A percentile compares a stretch with the other conserved stretches of the same genome.
These are phyloP conservation scores for Blastobotrys capitulatus DNA, from an alignment of 1,139 yeast genomes.

Conservation along the genomic window DNA sequence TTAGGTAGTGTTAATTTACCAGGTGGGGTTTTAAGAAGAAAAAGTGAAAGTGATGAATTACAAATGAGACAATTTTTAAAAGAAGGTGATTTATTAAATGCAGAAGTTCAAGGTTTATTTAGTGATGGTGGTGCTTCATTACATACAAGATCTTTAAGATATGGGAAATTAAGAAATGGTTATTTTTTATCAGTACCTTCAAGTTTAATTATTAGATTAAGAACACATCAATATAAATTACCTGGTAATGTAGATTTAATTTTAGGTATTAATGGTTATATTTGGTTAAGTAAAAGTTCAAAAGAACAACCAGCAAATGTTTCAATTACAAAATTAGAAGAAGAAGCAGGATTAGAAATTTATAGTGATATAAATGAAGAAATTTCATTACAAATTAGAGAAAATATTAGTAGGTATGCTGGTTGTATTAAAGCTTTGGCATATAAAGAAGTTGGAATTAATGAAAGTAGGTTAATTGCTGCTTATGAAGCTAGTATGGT, in stretches of 20 bases:
- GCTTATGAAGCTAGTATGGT: constrained; percentile 90
- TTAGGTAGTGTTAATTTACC: constrained; percentile 95
- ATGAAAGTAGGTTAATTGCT: constrained; percentile 68
- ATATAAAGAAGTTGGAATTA: constrained; percentile 77
- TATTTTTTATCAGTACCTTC: constrained; percentile 75
- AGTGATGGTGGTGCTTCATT: constrained; percentile 90
- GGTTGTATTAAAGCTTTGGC: constrained; percentile 80
- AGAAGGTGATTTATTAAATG: constrained; percentile 95
- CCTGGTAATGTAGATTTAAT: constrained; percentile 91
- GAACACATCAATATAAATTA: constrained; percentile 77
- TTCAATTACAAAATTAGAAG: constrained; percentile 82
- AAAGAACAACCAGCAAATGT: constrained; percentile 39
- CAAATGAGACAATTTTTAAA: constrained; percentile 92
- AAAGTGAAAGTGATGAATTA: constrained; percentile 90
- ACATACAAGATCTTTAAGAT: constrained; percentile 91
- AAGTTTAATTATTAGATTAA: constrained; percentile 73
- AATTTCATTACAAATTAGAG: constrained; percentile 56
- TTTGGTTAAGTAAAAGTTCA: constrained; percentile 82
- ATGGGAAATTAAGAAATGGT: constrained; percentile 94
- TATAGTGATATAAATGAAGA: constrained; percentile 85
- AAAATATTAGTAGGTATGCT: constrained; percentile 76
- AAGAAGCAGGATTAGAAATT: constrained; percentile 92
- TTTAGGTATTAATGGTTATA: constrained; percentile 89
- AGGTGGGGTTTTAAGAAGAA: constrained; percentile 92
- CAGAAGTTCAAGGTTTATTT: constrained; percentile 89